phyloP scores from a whole-genome alignment of 2,329 filamentous ascomycete species.

The Periglandula ipomoeae region DNA sequence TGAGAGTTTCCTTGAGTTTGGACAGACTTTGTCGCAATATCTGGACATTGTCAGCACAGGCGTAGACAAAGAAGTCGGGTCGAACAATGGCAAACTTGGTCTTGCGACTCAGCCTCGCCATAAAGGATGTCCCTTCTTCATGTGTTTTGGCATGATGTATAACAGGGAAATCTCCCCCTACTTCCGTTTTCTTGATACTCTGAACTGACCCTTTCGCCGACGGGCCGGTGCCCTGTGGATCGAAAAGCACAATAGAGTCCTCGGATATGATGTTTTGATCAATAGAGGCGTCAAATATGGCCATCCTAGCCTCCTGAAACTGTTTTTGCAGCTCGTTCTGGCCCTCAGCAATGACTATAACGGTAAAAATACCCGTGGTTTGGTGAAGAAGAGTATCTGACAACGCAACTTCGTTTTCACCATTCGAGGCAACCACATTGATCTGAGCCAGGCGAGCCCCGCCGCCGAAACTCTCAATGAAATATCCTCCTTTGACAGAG shows the following conservation, averaged over 20 bases:
- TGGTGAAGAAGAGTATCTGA: slow-evolving; percentile 5
- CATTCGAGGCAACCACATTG: neutral
- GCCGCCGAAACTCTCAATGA: slow-evolving; percentile 1
- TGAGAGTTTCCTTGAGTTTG: neutral
- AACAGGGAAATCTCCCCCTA: neutral
- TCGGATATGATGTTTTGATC: neutral
- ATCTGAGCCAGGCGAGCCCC: slow-evolving; percentile 9
- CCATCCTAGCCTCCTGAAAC: neutral
- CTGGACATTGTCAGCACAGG: neutral
- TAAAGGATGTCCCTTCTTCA: neutral
- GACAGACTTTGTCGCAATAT: slow-evolving; percentile 3
- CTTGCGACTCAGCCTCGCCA: neutral
- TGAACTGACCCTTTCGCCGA: no score
- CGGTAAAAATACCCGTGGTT: slow-evolving; percentile 1
- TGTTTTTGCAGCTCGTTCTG: neutral
- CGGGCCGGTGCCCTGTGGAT: neutral
- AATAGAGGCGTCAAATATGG: neutral
- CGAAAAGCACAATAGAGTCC: neutral
- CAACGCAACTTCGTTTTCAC: neutral
- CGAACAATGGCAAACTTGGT: slow-evolving; percentile 6
- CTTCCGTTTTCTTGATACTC: neutral
- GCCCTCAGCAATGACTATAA: neutral
- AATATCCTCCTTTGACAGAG: slow-evolving; percentile 7
- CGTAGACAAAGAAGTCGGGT: slow-evolving; percentile 7
- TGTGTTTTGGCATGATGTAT: neutral